Evolutionary conservation across 495 filamentous ascomycete genomes (phyloP).

Genomic region (Aspergillus nanangensis): DNA sequence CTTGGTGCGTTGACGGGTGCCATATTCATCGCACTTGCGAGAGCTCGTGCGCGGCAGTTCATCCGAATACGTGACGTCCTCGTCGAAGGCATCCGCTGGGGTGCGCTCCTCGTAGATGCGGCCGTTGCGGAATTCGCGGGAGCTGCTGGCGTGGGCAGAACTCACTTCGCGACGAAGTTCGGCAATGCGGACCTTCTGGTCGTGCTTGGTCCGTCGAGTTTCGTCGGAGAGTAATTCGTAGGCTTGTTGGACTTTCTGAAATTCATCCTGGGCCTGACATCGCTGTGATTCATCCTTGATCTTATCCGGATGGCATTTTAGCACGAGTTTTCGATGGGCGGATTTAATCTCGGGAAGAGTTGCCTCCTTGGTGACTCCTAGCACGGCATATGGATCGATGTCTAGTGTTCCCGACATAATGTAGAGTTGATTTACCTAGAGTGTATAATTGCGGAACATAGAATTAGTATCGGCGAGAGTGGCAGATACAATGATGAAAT

Average conservation of each 20-base stretch:
- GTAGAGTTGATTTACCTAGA: not conserved
- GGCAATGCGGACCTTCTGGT: slow-evolving; percentile 65
- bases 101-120: slow-evolving; percentile 43
- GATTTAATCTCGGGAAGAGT: slow-evolving; percentile 68
- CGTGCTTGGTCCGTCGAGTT: slow-evolving; percentile 64
- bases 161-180: slow-evolving; percentile 51
- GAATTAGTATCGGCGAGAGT: slow-evolving; percentile 5
- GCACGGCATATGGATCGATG: slow-evolving; percentile 76
- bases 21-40: slow-evolving; percentile 41
- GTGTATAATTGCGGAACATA: slow-evolving; percentile 12
- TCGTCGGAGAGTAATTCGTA: slow-evolving; percentile 90
- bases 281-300: slow-evolving; percentile 70
- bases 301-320: slow-evolving; percentile 96
- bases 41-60: slow-evolving; percentile 31
- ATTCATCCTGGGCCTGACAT: slow-evolving; percentile 70
- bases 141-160: slow-evolving; percentile 17
- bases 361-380: slow-evolving; percentile 75
- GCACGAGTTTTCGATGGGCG: slow-evolving; percentile 85
- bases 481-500: too few species aligned
- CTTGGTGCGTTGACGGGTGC: slow-evolving; percentile 29
- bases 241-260: slow-evolving; percentile 88
- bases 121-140: slow-evolving; percentile 43
- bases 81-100: slow-evolving; percentile 39
- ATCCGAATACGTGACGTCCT: slow-evolving; percentile 32
- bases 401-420: slow-evolving; percentile 61